Evolutionary conservation across 352 stramenopile species (phyloP), one percentile per base, ranked within the genome.

Genomic region (Phytophthora constricta): DNA sequence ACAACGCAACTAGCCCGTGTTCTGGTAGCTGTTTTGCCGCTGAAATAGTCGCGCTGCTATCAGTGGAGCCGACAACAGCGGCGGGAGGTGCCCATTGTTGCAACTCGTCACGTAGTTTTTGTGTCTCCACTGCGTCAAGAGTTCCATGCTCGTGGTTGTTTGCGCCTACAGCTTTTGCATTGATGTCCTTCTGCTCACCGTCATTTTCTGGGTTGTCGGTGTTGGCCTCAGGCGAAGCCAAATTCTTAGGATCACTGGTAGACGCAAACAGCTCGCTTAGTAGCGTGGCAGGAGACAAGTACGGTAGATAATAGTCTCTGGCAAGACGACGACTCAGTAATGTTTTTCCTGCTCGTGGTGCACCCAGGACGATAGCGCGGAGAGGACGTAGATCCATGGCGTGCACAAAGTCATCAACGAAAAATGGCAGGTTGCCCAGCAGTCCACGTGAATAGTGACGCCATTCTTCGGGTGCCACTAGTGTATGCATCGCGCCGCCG

Each of bases 301-400:
- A 78, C 46, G 82, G 82, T 41, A 97, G 34, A 61, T 84, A 91
- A 64, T 95, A 97, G 26, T 87, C 74, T 47, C 76, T 80, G 9
- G 85, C 82, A 37, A 97, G 74, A 16, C 68, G 64, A 23, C 63
- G 41, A 43, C 83, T 81, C 0, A 94, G 65, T 27, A 62, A 53
- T 1, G 83, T 89, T 68, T 96, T 96, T 20, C 89, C 87, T 1
- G 70, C 83, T 19, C 75, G 80, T 27, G 90, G 90, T 2, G 86
- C 68, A 1, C 90, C 89, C 1, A 91, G 60, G 42, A 96, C 67
- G n/a, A 95, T 56, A 0, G 83, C 79, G 42, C 86, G 79, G 26
- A 96, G 57, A 19, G 90, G 87, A 10, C 82, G 79, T 45, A 97
- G 54, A 58, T 96, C 88, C 70, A 95, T 86, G n/a, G 58, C 68